Conservation (phyloP, 2,329 filamentous ascomycete genomes). For the Teratosphaeriaceae sp. region DNA sequence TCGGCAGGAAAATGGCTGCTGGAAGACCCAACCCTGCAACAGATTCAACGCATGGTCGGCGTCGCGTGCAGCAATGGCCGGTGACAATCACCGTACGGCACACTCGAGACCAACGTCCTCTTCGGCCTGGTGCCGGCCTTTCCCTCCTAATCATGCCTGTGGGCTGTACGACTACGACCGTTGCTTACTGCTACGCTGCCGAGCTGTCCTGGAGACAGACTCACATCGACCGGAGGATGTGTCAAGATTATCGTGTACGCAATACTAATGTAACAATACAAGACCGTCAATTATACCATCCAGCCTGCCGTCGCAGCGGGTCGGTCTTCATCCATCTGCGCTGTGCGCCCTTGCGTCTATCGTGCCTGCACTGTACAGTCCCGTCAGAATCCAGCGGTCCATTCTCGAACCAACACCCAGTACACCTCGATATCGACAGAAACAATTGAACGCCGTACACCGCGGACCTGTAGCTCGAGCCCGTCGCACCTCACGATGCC, state of each 20-base stretch:
- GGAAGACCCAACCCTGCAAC: constrained; percentile 51
- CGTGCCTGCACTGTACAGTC: too few relatives aligned
- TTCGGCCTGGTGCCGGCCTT: constrained; percentile 2
- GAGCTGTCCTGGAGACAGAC: constrained; percentile 2
- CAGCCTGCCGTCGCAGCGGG: constrained; percentile 1
- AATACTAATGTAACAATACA: constrained; percentile 5
- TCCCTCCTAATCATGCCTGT: neutral
- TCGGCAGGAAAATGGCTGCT: constrained; percentile 54
- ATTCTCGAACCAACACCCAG: neutral
- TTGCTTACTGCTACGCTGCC: neutral
- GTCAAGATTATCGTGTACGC: neutral
- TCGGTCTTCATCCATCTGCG: neutral
- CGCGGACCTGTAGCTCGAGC: neutral
- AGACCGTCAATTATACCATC: neutral
- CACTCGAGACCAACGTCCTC: neutral
- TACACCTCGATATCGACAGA: too few relatives aligned
- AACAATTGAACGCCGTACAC: neutral
- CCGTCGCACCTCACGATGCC: neutral
- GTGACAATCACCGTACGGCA: constrained; percentile 5
- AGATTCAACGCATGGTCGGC: constrained; percentile 14
- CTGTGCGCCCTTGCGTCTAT: neutral
- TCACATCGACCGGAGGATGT: neutral
- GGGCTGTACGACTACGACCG: too few relatives aligned
- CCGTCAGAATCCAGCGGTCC: neutral
- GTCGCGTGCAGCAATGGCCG: constrained; percentile 5